Percentiles rank a stretch among this genome's conserved stretches.
These are phyloP conservation scores for Trypanosoma platydactyli DNA, from an alignment of 208 protist genomes.

Conservation along the genomic window DNA sequence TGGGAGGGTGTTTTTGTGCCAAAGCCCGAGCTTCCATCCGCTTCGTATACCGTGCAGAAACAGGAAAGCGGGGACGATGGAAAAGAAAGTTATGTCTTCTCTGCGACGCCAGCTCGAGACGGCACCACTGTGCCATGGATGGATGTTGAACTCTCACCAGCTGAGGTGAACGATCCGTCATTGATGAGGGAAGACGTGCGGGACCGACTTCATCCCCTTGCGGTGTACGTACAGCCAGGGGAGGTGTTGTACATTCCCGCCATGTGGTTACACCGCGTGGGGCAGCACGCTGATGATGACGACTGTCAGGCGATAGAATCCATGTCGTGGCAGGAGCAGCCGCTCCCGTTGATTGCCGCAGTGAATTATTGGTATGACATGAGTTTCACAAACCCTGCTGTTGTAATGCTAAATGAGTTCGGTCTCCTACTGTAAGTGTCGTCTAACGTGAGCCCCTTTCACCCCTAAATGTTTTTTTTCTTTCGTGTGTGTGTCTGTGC, in stretches of 20 bases:
- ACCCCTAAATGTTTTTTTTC: too few species aligned
- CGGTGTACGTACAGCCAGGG: conserved; percentile 73
- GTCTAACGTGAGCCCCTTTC: neutral
- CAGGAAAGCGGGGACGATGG: conserved; percentile 16
- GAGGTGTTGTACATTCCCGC: conserved; percentile 91
- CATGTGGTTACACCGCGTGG: conserved; percentile 91
- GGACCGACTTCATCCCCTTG: conserved; percentile 62
- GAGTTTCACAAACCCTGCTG: conserved; percentile 80
- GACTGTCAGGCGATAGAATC: neutral
- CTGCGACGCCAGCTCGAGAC: conserved; percentile 52
- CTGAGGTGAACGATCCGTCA: conserved; percentile 33
- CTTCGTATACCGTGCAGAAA: conserved; percentile 51
- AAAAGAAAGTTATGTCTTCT: conserved; percentile 35
- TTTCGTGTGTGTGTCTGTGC: too few species aligned
- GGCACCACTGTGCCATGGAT: conserved; percentile 82
- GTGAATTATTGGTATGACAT: conserved; percentile 95
- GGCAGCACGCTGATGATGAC: conserved; percentile 66
- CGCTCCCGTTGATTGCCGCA: conserved; percentile 79
- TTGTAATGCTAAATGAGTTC: conserved; percentile 83
- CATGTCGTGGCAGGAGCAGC: conserved; percentile 1
- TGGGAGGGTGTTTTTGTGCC: conserved; percentile 87
- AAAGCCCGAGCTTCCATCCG: conserved; percentile 76
- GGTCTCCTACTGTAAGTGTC: conserved; percentile 66
- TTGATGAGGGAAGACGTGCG: conserved; percentile 19
- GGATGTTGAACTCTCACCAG: conserved; percentile 74